These are phyloP conservation scores for Porphyrellus sp. DNA, from an alignment of 1,284 basidiomycete species.

Conservation along the genomic window DNA sequence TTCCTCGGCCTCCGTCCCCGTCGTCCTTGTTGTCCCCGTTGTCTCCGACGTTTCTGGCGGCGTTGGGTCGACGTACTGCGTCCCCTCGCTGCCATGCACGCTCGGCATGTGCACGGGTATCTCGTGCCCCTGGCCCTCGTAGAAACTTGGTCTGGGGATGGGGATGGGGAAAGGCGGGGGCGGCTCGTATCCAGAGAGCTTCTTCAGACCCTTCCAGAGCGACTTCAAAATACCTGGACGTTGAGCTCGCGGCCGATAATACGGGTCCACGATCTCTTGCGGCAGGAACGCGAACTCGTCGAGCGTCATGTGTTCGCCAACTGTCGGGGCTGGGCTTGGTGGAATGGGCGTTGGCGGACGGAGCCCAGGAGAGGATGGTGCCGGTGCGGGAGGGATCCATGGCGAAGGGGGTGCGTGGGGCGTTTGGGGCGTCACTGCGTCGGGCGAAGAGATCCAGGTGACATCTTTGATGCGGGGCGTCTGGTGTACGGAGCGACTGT, in stretches of 20 bases:
- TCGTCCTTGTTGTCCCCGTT: not conserved
- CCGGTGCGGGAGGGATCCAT: conserved; percentile 1
- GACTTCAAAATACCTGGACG: conserved; percentile 19
- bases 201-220: conserved; percentile 28
- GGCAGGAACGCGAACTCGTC: conserved; percentile 15
- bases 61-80: conserved; percentile 13
- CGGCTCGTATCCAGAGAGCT: conserved; percentile 12
- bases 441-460: conserved; percentile 24
- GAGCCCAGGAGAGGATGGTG: conserved; percentile 4
- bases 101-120: conserved; percentile 8
- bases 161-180: not conserved
- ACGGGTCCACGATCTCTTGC: conserved; percentile 3
- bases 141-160: not conserved
- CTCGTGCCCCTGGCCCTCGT: conserved; percentile 1
- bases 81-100: conserved; percentile 7
- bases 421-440: conserved; percentile 12
- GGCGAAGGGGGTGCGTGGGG: conserved; percentile 2
- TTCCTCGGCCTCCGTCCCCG: conserved; percentile 17
- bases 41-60: conserved; percentile 3
- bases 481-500: conserved; percentile 21
- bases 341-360: conserved; percentile 12
- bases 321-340: conserved; percentile 23
- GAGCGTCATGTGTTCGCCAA: conserved; percentile 30
- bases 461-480: conserved; percentile 23
- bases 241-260: conserved; percentile 8